phyloP scores from a whole-genome alignment of 805 yeast species.

The Candida maris region DNA sequence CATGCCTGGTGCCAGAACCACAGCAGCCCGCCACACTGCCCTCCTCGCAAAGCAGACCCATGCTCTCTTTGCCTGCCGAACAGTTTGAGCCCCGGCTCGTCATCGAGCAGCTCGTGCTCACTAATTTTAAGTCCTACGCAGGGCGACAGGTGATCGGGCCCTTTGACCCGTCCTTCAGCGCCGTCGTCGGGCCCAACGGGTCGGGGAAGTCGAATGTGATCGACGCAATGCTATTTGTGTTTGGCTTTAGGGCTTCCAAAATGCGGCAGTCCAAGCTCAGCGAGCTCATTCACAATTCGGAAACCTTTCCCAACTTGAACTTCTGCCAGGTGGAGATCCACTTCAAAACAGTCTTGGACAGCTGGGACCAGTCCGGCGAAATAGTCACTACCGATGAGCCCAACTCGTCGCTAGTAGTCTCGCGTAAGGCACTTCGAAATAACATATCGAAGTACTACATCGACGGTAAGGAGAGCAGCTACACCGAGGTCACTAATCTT shows the following conservation, averaged over 20 bases:
- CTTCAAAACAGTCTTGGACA: slow-evolving; percentile 72
- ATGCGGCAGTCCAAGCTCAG: slow-evolving; percentile 96
- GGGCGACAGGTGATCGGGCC: slow-evolving; percentile 94
- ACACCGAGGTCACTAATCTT: slow-evolving; percentile 71
- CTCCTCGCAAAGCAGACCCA: not conserved
- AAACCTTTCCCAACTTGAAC: slow-evolving; percentile 56
- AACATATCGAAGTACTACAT: slow-evolving; percentile 77
- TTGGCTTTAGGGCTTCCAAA: slow-evolving; percentile 93
- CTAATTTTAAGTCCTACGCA: slow-evolving; percentile 93
- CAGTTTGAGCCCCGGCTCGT: slow-evolving; percentile 51
- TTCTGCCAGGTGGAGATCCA: slow-evolving; percentile 90
- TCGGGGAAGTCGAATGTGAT: slow-evolving; percentile 96
- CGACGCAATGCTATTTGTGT: slow-evolving; percentile 96
- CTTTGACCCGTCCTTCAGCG: slow-evolving; percentile 87
- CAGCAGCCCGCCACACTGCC: not conserved
- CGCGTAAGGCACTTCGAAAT: slow-evolving; percentile 75
- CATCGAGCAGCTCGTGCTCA: slow-evolving; percentile 67
- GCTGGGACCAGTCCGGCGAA: slow-evolving; percentile 18
- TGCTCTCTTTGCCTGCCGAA: slow-evolving; percentile 3
- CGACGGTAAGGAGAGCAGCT: slow-evolving; percentile 65
- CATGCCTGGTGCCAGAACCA: slow-evolving; percentile 10
- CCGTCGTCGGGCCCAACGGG: slow-evolving; percentile 98
- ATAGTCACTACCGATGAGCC: slow-evolving; percentile 44
- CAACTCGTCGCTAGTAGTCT: slow-evolving; percentile 60
- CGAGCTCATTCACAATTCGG: slow-evolving; percentile 90